These are phyloP conservation scores for Knoxdaviesia capensis DNA, from an alignment of 2,329 filamentous ascomycete genomes.

Conservation along the genomic window DNA sequence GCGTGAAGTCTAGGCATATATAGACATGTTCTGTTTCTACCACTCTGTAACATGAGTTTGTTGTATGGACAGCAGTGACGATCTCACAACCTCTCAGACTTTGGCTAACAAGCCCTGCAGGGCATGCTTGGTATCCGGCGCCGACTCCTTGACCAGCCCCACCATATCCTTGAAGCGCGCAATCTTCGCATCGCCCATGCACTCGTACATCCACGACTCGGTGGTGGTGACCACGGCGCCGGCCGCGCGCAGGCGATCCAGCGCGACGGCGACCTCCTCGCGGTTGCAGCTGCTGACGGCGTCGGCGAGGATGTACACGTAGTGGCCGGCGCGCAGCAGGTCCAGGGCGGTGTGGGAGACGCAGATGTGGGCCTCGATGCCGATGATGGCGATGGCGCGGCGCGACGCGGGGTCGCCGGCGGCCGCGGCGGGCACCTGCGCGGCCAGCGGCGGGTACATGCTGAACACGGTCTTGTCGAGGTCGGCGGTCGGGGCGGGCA, in stretches of 20 bases:
- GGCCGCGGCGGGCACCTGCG: slow-evolving; percentile 24
- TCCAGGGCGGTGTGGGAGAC: slow-evolving; percentile 84
- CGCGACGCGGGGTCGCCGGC: slow-evolving; percentile 14
- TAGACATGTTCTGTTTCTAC: too few species aligned
- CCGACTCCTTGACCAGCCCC: slow-evolving; percentile 58
- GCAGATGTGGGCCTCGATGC: slow-evolving; percentile 89
- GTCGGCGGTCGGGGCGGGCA: slow-evolving; percentile 43
- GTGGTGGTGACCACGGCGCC: slow-evolving; percentile 68
- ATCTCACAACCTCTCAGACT: slow-evolving; percentile 17
- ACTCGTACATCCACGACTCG: slow-evolving; percentile 81
- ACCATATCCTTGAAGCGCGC: slow-evolving; percentile 55
- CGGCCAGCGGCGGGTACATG: slow-evolving; percentile 47
- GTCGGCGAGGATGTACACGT: slow-evolving; percentile 75
- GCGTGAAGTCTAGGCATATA: too few species aligned
- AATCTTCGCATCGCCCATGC: slow-evolving; percentile 61
- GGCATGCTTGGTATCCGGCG: slow-evolving; percentile 46
- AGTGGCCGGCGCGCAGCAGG: slow-evolving; percentile 51
- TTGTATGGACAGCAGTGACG: background rate
- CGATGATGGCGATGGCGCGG: slow-evolving; percentile 53
- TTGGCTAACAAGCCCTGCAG: slow-evolving; percentile 46
- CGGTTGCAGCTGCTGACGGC: slow-evolving; percentile 75
- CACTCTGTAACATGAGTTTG: too few species aligned
- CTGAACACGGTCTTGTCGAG: slow-evolving; percentile 59
- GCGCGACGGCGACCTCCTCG: slow-evolving; percentile 61
- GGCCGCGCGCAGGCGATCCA: slow-evolving; percentile 54